These are phyloP conservation scores for Phaseolus lunatus DNA, from an alignment of 306 rosid species.

Conservation along the genomic window DNA sequence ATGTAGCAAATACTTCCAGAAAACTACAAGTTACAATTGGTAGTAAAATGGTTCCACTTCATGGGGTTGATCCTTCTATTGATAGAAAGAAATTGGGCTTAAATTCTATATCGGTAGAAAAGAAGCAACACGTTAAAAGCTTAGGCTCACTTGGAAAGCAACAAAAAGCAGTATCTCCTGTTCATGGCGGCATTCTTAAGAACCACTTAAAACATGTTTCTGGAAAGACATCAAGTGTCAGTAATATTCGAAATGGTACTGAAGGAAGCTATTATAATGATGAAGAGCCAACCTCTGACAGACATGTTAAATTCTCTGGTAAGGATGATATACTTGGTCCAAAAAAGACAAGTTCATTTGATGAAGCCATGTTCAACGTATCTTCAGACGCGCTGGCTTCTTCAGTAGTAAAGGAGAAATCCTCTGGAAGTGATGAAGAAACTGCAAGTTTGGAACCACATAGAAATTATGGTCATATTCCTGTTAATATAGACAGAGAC, in stretches of 20 bases:
- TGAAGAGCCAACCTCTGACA: conserved; percentile 50
- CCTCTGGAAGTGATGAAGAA: conserved; percentile 60
- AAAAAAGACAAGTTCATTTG: conserved; percentile 50
- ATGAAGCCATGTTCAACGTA: conserved; percentile 50
- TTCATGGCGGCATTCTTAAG: conserved; percentile 70
- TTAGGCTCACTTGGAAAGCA: conserved; percentile 48
- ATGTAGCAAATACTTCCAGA: conserved; percentile 50
- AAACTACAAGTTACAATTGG: conserved; percentile 51
- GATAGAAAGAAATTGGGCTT: conserved; percentile 55
- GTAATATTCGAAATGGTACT: conserved; percentile 45
- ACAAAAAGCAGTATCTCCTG: conserved; percentile 52
- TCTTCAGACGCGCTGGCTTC: conserved; percentile 57
- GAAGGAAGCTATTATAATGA: conserved; percentile 49
- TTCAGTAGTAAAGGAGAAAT: conserved; percentile 57
- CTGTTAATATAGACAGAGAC: conserved; percentile 47
- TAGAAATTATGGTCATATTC: conserved; percentile 40
- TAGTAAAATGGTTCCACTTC: conserved; percentile 50
- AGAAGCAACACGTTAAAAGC: conserved; percentile 52
- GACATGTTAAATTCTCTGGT: conserved; percentile 63
- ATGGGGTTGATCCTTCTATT: conserved; percentile 48
- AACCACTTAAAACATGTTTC: conserved; percentile 50
- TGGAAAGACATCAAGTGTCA: conserved; percentile 55
- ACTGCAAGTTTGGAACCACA: conserved; percentile 54
- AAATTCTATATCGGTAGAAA: conserved; percentile 53
- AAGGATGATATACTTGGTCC: conserved; percentile 65